phyloP scores from a whole-genome alignment of 176 grass and related monocot species.

The Saccharum officinarum region DNA sequence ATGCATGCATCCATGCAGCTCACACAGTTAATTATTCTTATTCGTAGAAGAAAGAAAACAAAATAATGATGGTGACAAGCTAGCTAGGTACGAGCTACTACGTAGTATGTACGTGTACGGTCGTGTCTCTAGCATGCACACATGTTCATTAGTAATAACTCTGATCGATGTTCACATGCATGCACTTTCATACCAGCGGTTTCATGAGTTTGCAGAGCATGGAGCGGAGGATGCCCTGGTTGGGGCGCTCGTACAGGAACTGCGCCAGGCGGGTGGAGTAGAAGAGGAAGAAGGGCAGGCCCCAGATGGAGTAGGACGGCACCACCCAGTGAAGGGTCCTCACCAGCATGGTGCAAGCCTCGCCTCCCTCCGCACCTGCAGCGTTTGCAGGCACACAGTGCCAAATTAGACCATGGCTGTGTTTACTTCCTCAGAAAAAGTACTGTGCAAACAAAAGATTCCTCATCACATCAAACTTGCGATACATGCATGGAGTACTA shows the following conservation, averaged over 20 bases:
- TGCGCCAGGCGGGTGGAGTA: constrained; percentile 84
- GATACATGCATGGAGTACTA: no score
- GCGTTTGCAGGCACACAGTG: not conserved
- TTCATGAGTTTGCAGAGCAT: constrained; percentile 64
- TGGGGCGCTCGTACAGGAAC: constrained; percentile 83
- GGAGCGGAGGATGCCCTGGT: constrained; percentile 65
- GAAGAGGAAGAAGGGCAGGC: constrained; percentile 93
- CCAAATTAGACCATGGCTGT: not conserved
- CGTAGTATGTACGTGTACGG: no score
- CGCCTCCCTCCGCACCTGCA: constrained; percentile 63
- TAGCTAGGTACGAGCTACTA: no score
- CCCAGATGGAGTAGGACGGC: constrained; percentile 98
- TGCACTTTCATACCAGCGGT: constrained; percentile 61
- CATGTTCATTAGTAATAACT: no score
- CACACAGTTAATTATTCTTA: not conserved
- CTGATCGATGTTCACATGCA: no score
- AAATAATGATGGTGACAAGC: no score
- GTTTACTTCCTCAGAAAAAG: no score
- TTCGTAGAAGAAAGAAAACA: not conserved
- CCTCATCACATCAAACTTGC: no score
- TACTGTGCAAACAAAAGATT: no score
- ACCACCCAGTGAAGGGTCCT: constrained; percentile 93
- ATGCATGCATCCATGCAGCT: not conserved
- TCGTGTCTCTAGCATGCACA: no score
- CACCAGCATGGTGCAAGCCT: constrained; percentile 88